phyloP scores from a whole-genome alignment of 352 stramenopile genomes.

The Pythium phragmitis region DNA sequence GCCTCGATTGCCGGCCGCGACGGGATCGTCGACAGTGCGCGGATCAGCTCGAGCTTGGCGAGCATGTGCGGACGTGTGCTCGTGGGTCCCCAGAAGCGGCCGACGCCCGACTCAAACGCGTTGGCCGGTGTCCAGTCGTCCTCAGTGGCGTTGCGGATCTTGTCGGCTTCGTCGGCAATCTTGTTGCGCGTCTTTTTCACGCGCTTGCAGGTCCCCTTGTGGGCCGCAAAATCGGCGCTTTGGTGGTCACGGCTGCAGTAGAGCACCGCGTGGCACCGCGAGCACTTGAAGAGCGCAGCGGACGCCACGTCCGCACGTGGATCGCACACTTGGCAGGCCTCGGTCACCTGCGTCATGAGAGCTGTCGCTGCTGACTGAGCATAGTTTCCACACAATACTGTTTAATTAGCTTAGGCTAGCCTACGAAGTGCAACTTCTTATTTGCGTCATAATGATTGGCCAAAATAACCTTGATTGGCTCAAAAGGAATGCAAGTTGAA shows the following conservation, averaged over 20 bases:
- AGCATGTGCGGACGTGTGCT: conserved; percentile 16
- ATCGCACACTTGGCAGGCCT: conserved; percentile 2
- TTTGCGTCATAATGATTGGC: neutral
- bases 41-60: conserved; percentile 12
- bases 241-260: conserved; percentile 18
- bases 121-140: conserved; percentile 6
- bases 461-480: conserved; percentile 9
- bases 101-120: conserved; percentile 11
- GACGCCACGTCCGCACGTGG: neutral
- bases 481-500: neutral
- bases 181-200: neutral
- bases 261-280: conserved; percentile 10
- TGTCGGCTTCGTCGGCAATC: conserved; percentile 11
- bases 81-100: conserved; percentile 10
- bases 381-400: too few species aligned
- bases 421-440: neutral
- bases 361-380: neutral
- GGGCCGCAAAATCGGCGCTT: conserved; percentile 4
- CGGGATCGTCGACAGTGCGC: neutral
- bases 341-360: neutral
- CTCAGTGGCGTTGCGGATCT: neutral
- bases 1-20: neutral
- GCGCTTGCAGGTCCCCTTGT: conserved; percentile 8
- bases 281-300: conserved; percentile 4
- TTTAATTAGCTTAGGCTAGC: neutral